Evolutionary conservation across 1,139 yeast species (phyloP), one percentile per base, ranked within the genome.

Genomic region (Zygosaccharomyces sapae): DNA sequence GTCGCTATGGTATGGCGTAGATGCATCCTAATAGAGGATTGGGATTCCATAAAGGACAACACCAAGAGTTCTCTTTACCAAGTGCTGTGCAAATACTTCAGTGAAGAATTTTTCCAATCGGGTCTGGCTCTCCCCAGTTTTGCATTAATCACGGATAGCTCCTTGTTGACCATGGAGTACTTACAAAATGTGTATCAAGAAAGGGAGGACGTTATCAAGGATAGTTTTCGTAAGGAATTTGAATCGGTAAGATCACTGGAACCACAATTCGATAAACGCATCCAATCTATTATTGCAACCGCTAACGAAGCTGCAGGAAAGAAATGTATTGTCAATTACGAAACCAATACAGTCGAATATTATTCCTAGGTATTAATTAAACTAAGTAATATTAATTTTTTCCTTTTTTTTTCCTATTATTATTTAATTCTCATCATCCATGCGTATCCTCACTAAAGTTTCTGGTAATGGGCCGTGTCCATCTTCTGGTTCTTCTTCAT

Each of bases 391-490:
- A 18, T 34, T 31, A 24, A 43, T 48, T 42, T 33, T 31, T 41
- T 35, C 36, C 42, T 10, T 16, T 24, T 19, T 22, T 38, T 47
- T 44, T 45, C 49, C 48, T 27, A 16, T 16, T 16, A 16, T 16
- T 49, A 41, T 25, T 47, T 38, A 47, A 44, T 58, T 66, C 33
- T 62, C 63, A 7, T 54, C 57, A 22, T 61, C 61, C 22, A 82
- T 67, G 47, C 77, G 72, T 31, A 86, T 76, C 43, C 95, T 71
- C 3, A 87, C 88, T 53, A 87, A 69, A 0, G 88, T 76, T 59
- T 86, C 87, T n/a, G 84, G 81, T 27, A 77, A 67, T 2, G 80
- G 80, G 2, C 71, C 65, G 10, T 69, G 71, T 80, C 30, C 67
- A 67, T 25, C 44, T 9, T 31, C 43, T 10, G 41, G 33, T 81